These are phyloP conservation scores for Pterocarpus macrocarpus DNA, from an alignment of 306 rosid genomes.

Conservation along the genomic window DNA sequence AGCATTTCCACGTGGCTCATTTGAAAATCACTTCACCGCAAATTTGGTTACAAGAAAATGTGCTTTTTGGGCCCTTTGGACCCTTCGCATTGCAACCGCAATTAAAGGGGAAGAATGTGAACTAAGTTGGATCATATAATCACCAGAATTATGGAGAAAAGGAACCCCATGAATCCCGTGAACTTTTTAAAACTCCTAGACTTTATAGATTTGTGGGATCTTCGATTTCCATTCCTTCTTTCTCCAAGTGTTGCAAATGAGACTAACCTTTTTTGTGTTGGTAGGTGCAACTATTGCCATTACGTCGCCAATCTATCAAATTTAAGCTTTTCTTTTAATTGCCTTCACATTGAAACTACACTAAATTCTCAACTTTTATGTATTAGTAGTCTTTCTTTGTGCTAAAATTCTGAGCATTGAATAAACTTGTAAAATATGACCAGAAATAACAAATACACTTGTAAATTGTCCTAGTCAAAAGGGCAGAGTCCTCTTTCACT, in stretches of 20 bases:
- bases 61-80: conserved; percentile 33
- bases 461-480: neutral
- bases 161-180: conserved; percentile 44
- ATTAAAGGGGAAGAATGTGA: conserved; percentile 34
- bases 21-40: conserved; percentile 16
- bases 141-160: neutral
- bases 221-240: neutral
- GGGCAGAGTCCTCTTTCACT: neutral
- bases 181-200: neutral
- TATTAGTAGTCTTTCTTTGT: neutral
- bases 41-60: conserved; percentile 24
- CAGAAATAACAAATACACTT: neutral
- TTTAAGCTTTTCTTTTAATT: neutral
- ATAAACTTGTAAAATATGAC: neutral
- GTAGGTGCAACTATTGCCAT: conserved; percentile 13
- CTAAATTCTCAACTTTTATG: neutral
- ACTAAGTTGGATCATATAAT: conserved; percentile 21
- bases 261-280: neutral
- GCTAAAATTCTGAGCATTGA: neutral
- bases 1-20: conserved; percentile 35
- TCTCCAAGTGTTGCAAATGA: conserved; percentile 27
- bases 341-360: neutral
- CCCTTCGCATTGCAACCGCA: conserved; percentile 39
- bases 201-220: neutral
- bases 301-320: neutral